Percentiles rank a stretch among this genome's conserved stretches.
phyloP scores from a whole-genome alignment of 2,329 filamentous ascomycete genomes.

The Elsinoe fawcettii region DNA sequence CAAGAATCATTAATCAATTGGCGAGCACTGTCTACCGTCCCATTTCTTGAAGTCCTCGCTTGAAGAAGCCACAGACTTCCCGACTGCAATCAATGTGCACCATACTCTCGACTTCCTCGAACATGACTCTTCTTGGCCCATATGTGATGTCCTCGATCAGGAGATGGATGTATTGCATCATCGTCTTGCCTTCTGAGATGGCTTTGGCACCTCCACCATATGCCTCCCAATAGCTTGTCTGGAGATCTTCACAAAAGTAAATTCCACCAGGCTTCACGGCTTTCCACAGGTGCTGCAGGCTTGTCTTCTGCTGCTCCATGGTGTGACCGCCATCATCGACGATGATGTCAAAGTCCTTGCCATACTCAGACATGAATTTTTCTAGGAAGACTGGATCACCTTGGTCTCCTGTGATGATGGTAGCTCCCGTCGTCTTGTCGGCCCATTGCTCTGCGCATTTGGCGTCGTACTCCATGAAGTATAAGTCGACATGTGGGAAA shows the following conservation, averaged over 20 bases:
- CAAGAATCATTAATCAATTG: no score
- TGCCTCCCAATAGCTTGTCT: slow-evolving; percentile 22
- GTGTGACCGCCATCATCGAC: slow-evolving; percentile 36
- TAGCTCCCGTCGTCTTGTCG: slow-evolving; percentile 30
- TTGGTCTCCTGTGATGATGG: slow-evolving; percentile 37
- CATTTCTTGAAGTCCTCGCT: not conserved
- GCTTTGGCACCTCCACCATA: slow-evolving; percentile 22
- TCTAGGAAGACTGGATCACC: slow-evolving; percentile 33
- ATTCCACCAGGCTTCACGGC: slow-evolving; percentile 30
- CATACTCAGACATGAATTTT: slow-evolving; percentile 29
- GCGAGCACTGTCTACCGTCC: no score
- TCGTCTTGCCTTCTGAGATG: slow-evolving; percentile 19
- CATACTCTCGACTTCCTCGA: slow-evolving; percentile 16
- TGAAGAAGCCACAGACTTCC: slow-evolving; percentile 19
- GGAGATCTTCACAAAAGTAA: slow-evolving; percentile 26
- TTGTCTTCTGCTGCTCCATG: slow-evolving; percentile 34
- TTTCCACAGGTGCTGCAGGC: slow-evolving; percentile 32
- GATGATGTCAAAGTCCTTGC: slow-evolving; percentile 35
- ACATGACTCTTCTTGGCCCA: slow-evolving; percentile 2
- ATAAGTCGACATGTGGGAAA: slow-evolving; percentile 34
- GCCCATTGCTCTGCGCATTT: slow-evolving; percentile 33
- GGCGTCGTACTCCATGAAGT: slow-evolving; percentile 37
- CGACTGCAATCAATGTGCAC: slow-evolving; percentile 18
- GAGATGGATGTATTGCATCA: slow-evolving; percentile 24
- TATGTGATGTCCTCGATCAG: slow-evolving; percentile 23